A percentile compares a stretch with the other conserved stretches of the same genome.
These are phyloP conservation scores for Calcarisporium arbuscula DNA, from an alignment of 2,329 filamentous ascomycete species.

Conservation along the genomic window DNA sequence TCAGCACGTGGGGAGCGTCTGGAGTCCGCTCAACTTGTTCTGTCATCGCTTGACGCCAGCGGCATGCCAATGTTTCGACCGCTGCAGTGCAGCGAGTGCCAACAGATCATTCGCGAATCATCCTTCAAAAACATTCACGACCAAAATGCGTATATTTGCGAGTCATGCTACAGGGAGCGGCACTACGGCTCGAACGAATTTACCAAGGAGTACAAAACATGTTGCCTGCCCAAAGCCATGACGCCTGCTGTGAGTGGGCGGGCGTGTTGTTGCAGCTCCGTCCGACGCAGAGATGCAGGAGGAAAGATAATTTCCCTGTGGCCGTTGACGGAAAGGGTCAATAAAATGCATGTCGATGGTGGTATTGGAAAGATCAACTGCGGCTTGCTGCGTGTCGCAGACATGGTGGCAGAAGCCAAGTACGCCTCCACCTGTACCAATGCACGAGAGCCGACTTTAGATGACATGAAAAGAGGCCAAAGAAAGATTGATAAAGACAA, in stretches of 20 bases:
- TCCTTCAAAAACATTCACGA: conserved; percentile 15
- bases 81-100: conserved; percentile 13
- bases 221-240: conserved; percentile 19
- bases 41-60: conserved; percentile 7
- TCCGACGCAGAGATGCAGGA: conserved; percentile 12
- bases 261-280: conserved; percentile 18
- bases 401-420: conserved; percentile 18
- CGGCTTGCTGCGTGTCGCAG: conserved; percentile 11
- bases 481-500: background rate
- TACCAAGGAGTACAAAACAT: conserved; percentile 27
- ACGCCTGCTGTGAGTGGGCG: conserved; percentile 15
- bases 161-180: conserved; percentile 24
- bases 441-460: conserved; percentile 7
- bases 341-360: conserved; percentile 3
- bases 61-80: conserved; percentile 14
- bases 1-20: conserved; percentile 18
- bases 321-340: conserved; percentile 9
- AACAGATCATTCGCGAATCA: conserved; percentile 14
- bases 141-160: conserved; percentile 18
- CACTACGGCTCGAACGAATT: conserved; percentile 21
- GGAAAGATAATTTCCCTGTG: conserved; percentile 12
- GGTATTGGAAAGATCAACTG: conserved; percentile 8
- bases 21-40: conserved; percentile 17
- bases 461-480: conserved; percentile 1
- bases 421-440: conserved; percentile 12